Conservation (phyloP, 805 yeast species). For the Sugiyamaella chiloensis region DNA sequence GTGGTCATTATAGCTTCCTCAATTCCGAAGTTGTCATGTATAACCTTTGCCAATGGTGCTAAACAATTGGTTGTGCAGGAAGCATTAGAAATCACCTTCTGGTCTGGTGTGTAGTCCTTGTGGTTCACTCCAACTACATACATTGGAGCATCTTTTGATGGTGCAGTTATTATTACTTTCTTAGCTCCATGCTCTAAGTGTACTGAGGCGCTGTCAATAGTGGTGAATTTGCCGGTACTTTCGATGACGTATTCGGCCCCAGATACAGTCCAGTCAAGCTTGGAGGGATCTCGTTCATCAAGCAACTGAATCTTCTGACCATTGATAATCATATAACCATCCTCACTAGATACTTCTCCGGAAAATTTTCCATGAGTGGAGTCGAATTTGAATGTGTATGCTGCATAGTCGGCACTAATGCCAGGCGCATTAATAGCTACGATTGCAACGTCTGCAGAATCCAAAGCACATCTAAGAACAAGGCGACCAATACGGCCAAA, state of each 20-base stretch:
- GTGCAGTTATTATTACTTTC: constrained; percentile 91
- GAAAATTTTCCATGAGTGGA: constrained; percentile 84
- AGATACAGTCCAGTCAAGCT: constrained; percentile 79
- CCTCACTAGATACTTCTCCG: constrained; percentile 60
- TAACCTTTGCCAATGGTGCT: constrained; percentile 88
- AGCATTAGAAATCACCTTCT: constrained; percentile 80
- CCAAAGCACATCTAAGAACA: constrained; percentile 74
- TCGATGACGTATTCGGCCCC: constrained; percentile 85
- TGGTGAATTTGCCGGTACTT: constrained; percentile 93
- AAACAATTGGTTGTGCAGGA: constrained; percentile 94
- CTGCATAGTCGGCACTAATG: constrained; percentile 84
- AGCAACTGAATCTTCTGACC: constrained; percentile 62
- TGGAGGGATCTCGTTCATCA: constrained; percentile 81
- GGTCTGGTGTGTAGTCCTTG: constrained; percentile 67
- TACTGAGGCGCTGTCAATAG: constrained; percentile 71
- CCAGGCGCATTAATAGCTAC: constrained; percentile 90
- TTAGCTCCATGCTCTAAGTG: constrained; percentile 89
- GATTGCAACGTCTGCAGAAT: constrained; percentile 68
- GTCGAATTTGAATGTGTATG: constrained; percentile 92
- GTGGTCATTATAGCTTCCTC: constrained; percentile 94
- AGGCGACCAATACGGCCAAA: constrained; percentile 94
- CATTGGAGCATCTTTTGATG: constrained; percentile 92
- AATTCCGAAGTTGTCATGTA: constrained; percentile 80
- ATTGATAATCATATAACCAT: constrained; percentile 58
- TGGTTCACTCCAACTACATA: constrained; percentile 89